A percentile compares a stretch with the other conserved stretches of the same genome.
Evolutionary conservation across 108 stramenopile genomes (phyloP).

Genomic region (Cyclotella sp.): DNA sequence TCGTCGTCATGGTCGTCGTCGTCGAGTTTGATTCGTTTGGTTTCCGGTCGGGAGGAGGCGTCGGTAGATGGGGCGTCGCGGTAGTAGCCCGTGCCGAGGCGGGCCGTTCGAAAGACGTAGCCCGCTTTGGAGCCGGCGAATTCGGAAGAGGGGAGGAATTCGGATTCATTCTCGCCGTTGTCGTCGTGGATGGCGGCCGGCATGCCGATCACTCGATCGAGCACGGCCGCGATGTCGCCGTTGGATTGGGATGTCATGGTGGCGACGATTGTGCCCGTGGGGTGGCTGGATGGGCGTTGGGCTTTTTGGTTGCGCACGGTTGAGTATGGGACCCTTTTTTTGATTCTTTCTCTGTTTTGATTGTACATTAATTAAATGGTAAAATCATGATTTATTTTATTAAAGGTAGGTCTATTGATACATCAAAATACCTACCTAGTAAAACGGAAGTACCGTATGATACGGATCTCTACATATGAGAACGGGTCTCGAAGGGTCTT

Average conservation of each 20-base stretch:
- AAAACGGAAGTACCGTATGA: no score
- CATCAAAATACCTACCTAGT: no score
- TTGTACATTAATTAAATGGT: no score
- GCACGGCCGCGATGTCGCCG: conserved; percentile 40
- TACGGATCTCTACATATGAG: no score
- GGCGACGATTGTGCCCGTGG: no score
- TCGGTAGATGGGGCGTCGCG: conserved; percentile 41
- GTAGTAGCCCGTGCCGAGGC: conserved; percentile 76
- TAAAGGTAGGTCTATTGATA: no score
- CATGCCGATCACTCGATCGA: conserved; percentile 47
- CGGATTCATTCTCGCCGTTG: background rate
- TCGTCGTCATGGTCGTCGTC: background rate
- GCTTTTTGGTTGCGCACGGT: no score
- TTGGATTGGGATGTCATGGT: background rate
- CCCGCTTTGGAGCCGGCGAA: conserved; percentile 65
- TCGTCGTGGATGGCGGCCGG: conserved; percentile 7
- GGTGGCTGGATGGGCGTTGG: no score
- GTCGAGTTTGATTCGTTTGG: conserved; percentile 32
- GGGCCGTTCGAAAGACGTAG: conserved; percentile 70
- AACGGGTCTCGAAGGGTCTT: no score
- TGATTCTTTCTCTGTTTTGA: no score
- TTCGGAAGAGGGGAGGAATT: conserved; percentile 58
- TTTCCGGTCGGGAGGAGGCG: background rate
- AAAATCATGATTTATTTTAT: no score
- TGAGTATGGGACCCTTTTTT: no score